These are phyloP conservation scores for Wickerhamomyces rabaulensis DNA, from an alignment of 805 yeast genomes.

Conservation along the genomic window DNA sequence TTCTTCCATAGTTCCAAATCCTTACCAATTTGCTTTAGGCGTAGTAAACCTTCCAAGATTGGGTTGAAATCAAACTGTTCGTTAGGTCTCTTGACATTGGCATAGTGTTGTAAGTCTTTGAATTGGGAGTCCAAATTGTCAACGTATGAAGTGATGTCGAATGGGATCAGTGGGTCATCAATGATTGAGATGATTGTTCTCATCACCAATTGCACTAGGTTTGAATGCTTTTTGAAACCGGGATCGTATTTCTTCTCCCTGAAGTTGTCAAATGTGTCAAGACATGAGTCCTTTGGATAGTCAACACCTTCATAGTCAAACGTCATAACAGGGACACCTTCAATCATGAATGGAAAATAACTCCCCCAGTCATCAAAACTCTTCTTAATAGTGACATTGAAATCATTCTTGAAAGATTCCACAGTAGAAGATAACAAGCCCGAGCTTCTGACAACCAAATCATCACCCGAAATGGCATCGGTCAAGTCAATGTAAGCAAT, in stretches of 20 bases:
- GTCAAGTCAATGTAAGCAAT: slow-evolving; percentile 70
- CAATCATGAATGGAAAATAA: slow-evolving; percentile 57
- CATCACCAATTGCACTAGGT: slow-evolving; percentile 52
- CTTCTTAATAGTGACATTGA: slow-evolving; percentile 22
- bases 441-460: slow-evolving; percentile 52
- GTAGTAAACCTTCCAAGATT: slow-evolving; percentile 26
- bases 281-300: slow-evolving; percentile 52
- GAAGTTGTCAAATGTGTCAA: slow-evolving; percentile 59
- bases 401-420: slow-evolving; percentile 15
- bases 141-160: slow-evolving; percentile 45
- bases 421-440: slow-evolving; percentile 53
- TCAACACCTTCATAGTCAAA: slow-evolving; percentile 40
- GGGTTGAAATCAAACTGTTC: slow-evolving; percentile 25
- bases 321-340: slow-evolving; percentile 68
- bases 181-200: slow-evolving; percentile 51
- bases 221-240: slow-evolving; percentile 47
- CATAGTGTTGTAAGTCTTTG: slow-evolving; percentile 41
- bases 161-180: slow-evolving; percentile 76
- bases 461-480: slow-evolving; percentile 51
- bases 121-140: slow-evolving; percentile 37
- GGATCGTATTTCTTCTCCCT: slow-evolving; percentile 44
- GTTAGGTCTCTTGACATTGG: slow-evolving; percentile 18
- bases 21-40: slow-evolving; percentile 39
- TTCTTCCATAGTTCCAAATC: slow-evolving; percentile 49
- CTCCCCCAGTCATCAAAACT: slow-evolving; percentile 46